Evolutionary conservation across 495 filamentous ascomycete genomes (phyloP).

Genomic region (Glonium stellatum): DNA sequence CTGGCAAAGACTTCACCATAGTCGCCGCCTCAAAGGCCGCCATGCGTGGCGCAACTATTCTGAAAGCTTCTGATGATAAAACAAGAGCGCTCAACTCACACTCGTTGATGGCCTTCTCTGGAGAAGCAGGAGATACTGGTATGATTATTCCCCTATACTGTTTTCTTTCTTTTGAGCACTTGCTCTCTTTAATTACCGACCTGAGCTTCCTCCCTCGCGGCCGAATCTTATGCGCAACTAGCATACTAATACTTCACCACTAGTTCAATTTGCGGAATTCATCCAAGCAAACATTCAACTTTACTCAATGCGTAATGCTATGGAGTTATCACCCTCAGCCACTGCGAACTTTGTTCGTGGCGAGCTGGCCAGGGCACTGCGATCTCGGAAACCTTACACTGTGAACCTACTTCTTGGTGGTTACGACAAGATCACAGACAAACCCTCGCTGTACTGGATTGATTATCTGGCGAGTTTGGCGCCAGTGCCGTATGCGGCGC

Average conservation of each 20-base stretch:
- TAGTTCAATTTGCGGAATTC: slow-evolving; percentile 98
- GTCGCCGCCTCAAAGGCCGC: slow-evolving; percentile 94
- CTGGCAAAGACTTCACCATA: slow-evolving; percentile 97
- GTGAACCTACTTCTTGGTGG: slow-evolving; percentile 94
- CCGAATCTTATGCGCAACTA: background rate
- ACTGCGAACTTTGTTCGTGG: slow-evolving; percentile 86
- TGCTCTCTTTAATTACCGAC: background rate
- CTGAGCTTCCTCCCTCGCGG: slow-evolving; percentile 4
- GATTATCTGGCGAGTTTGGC: slow-evolving; percentile 91
- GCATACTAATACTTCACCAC: background rate
- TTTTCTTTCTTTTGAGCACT: slow-evolving; percentile 1
- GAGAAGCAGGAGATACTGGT: slow-evolving; percentile 96
- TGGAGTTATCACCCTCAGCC: slow-evolving; percentile 79
- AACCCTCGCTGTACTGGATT: slow-evolving; percentile 90
- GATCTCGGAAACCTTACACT: slow-evolving; percentile 86
- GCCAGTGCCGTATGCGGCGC: slow-evolving; percentile 85
- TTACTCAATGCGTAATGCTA: slow-evolving; percentile 96
- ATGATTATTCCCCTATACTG: slow-evolving; percentile 26
- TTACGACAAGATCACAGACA: slow-evolving; percentile 76
- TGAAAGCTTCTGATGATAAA: slow-evolving; percentile 97
- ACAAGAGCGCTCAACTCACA: slow-evolving; percentile 82
- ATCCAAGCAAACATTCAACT: slow-evolving; percentile 97
- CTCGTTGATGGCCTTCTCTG: slow-evolving; percentile 92
- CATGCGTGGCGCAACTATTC: slow-evolving; percentile 92
- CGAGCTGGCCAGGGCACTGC: slow-evolving; percentile 81